phyloP scores from a whole-genome alignment of 129 eudicot species.

The Lactuca saligna region DNA sequence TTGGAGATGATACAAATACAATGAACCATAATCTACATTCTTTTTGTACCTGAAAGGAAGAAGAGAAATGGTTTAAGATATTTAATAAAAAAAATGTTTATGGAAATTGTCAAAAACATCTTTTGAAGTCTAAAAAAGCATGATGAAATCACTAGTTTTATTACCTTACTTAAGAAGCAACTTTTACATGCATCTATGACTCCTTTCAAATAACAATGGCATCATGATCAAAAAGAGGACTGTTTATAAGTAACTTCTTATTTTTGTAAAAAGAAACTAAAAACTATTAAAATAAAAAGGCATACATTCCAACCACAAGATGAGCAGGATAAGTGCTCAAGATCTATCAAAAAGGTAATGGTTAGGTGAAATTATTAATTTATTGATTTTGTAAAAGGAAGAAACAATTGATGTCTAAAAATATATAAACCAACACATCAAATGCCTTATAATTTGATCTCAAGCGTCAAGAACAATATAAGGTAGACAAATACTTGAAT shows the following conservation, averaged over 20 bases:
- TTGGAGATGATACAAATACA: slow-evolving; percentile 67
- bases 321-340: slow-evolving; percentile 74
- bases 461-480: no score
- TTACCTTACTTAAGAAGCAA: no score
- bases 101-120: no score
- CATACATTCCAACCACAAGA: slow-evolving; percentile 72
- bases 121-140: no score
- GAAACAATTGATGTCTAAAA: background rate
- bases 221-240: slow-evolving; percentile 42
- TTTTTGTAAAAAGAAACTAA: background rate
- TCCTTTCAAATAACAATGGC: no score
- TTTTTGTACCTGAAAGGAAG: slow-evolving; percentile 57
- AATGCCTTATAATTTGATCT: no score
- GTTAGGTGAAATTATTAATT: slow-evolving; percentile 12
- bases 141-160: no score
- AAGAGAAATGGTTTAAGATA: no score
- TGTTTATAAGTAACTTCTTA: background rate
- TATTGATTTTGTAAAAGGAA: background rate
- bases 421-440: slow-evolving; percentile 58
- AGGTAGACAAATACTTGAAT: no score
- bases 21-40: slow-evolving; percentile 65
- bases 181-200: no score
- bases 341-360: slow-evolving; percentile 43
- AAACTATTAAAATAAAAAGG: slow-evolving; percentile 4
- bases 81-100: no score